A percentile compares a stretch with the other conserved stretches of the same genome.
These are phyloP conservation scores for Pseudofabraea citricarpa DNA, from an alignment of 2,329 filamentous ascomycete genomes.

Conservation along the genomic window DNA sequence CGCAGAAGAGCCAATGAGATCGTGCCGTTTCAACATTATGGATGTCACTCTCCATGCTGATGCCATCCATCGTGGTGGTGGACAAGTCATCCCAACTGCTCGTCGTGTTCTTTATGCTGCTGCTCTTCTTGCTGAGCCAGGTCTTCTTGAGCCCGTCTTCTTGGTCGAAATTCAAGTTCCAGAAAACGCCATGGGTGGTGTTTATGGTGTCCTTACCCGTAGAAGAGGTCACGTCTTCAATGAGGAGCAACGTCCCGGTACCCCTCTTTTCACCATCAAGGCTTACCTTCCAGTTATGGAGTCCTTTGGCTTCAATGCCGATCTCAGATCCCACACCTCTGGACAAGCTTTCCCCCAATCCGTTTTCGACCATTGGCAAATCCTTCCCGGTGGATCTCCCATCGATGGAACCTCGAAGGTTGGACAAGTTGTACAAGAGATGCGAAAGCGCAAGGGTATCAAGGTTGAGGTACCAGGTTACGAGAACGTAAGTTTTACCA, in stretches of 20 bases:
- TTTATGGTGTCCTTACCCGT: constrained; percentile 97
- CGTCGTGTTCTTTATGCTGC: constrained; percentile 97
- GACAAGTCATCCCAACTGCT: constrained; percentile 96
- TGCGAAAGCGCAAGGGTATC: constrained; percentile 99
- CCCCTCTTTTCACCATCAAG: constrained; percentile 99
- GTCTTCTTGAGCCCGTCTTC: constrained; percentile 95
- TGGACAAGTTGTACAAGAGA: constrained; percentile 76
- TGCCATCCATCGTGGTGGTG: constrained; percentile 99
- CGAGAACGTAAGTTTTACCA: constrained; percentile 75
- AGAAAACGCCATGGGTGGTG: constrained; percentile 98
- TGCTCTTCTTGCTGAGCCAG: constrained; percentile 83
- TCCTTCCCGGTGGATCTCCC: constrained; percentile 88
- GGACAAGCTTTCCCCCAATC: constrained; percentile 99
- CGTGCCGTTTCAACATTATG: constrained; percentile 96
- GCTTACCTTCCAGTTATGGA: constrained; percentile 94
- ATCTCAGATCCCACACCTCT: constrained; percentile 87
- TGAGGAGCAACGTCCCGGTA: constrained; percentile 97
- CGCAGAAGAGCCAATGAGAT: constrained; percentile 97
- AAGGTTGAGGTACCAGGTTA: constrained; percentile 91
- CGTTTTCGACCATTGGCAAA: constrained; percentile 98
- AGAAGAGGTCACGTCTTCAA: constrained; percentile 98
- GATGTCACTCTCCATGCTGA: constrained; percentile 99
- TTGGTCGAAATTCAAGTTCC: constrained; percentile 99
- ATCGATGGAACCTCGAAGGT: constrained; percentile 79
- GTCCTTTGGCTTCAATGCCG: constrained; percentile 98